Evolutionary conservation across 768 basidiomycete species (phyloP).

Genomic region (Psilocybe sp.): DNA sequence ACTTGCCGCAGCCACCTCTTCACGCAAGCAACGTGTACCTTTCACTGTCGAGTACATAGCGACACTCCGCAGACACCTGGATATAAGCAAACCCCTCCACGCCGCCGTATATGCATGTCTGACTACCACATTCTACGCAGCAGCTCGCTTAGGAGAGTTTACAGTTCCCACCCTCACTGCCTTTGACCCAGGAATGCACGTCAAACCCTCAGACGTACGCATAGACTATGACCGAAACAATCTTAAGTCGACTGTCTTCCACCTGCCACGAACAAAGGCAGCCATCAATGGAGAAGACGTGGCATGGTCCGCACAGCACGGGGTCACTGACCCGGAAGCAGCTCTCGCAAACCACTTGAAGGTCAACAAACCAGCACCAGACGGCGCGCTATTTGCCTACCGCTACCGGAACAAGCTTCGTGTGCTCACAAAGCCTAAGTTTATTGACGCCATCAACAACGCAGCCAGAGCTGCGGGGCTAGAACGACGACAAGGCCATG

Average conservation of each 20-base stretch:
- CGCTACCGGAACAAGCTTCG: neutral
- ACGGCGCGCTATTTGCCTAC: conserved; percentile 12
- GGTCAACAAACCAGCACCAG: conserved; percentile 19
- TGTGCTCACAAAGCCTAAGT: conserved; percentile 4
- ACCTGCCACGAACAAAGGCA: conserved; percentile 5
- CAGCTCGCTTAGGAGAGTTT: conserved; percentile 34
- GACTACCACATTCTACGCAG: conserved; percentile 34
- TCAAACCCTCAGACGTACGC: conserved; percentile 23
- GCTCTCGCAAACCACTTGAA: conserved; percentile 20
- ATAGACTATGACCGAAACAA: conserved; percentile 1
- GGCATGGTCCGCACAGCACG: conserved; percentile 20
- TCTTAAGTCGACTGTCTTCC: conserved; percentile 16
- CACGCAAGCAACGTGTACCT: conserved; percentile 24
- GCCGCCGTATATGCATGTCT: conserved; percentile 35
- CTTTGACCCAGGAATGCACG: conserved; percentile 27
- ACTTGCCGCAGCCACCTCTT: conserved; percentile 27
- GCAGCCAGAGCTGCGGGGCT: conserved; percentile 6
- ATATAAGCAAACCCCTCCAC: conserved; percentile 26
- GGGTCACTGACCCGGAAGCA: conserved; percentile 13
- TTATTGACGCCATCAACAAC: conserved; percentile 2
- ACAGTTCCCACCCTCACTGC: conserved; percentile 25
- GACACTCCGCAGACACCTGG: conserved; percentile 15
- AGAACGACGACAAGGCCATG: conserved; percentile 21
- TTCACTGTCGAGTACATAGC: conserved; percentile 24
- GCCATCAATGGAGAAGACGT: conserved; percentile 19